Evolutionary conservation across 2,329 filamentous ascomycete species (phyloP).

Genomic region (Dendrostoma leiphaemia): DNA sequence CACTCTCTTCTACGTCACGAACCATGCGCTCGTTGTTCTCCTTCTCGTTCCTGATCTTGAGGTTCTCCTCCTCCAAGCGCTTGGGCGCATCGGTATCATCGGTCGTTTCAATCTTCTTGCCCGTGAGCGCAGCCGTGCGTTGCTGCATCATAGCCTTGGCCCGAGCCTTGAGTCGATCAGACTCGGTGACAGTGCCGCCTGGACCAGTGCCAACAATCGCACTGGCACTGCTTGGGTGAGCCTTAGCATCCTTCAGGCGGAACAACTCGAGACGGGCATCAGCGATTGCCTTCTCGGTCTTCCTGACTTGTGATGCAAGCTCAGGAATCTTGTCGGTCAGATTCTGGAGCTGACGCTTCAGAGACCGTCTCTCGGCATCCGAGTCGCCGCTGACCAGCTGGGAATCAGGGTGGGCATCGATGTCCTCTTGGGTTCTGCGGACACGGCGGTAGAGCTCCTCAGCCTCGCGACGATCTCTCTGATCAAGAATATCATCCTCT

Average conservation of each 20-base stretch:
- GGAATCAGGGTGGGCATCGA: constrained; percentile 85
- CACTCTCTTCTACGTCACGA: constrained; percentile 92
- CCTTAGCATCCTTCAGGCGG: constrained; percentile 88
- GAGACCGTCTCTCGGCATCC: constrained; percentile 78
- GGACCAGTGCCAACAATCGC: constrained; percentile 90
- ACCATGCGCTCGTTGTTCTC: constrained; percentile 98
- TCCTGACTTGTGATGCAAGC: constrained; percentile 86
- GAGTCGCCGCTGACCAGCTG: constrained; percentile 70
- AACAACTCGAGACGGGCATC: constrained; percentile 92
- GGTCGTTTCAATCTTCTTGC: constrained; percentile 68
- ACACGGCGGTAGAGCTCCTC: constrained; percentile 94
- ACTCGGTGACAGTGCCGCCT: constrained; percentile 85
- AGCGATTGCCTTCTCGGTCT: constrained; percentile 87
- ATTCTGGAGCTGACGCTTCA: constrained; percentile 86
- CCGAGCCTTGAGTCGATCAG: constrained; percentile 89
- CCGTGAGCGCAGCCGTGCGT: constrained; percentile 86
- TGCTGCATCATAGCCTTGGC: constrained; percentile 99
- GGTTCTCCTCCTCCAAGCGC: constrained; percentile 84
- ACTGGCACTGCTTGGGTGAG: constrained; percentile 76
- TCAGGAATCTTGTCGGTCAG: constrained; percentile 88
- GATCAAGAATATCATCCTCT: constrained; percentile 88
- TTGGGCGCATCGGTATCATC: constrained; percentile 76
- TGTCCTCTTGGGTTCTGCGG: constrained; percentile 87
- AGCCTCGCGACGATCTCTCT: constrained; percentile 84
- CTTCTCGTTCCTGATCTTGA: constrained; percentile 76